A percentile compares a stretch with the other conserved stretches of the same genome.
Conservation (phyloP, 306 rosid genomes). For the Rubus idaeus region DNA sequence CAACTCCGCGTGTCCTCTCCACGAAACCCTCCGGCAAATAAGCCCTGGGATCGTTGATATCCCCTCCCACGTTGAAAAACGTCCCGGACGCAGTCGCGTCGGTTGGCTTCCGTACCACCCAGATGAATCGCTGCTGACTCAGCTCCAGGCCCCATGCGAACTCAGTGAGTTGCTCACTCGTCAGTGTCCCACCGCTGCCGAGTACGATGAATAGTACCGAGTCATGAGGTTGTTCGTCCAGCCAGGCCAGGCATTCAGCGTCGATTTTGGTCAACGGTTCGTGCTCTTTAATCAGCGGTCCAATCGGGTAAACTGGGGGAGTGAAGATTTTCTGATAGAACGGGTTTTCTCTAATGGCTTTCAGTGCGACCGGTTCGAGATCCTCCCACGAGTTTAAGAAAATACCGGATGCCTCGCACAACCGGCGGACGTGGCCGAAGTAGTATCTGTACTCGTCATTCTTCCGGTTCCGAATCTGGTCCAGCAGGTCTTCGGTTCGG, state of each 20-base stretch:
- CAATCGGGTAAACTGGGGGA: slow-evolving; percentile 32
- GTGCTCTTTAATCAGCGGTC: slow-evolving; percentile 38
- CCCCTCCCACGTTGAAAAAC: slow-evolving; percentile 31
- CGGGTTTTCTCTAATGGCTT: slow-evolving; percentile 36
- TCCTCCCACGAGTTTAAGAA: slow-evolving; percentile 48
- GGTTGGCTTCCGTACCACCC: slow-evolving; percentile 33
- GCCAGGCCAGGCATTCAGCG: slow-evolving; percentile 36
- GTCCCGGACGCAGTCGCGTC: background rate
- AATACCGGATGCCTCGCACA: slow-evolving; percentile 35
- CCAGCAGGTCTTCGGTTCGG: slow-evolving; percentile 38
- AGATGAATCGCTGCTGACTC: slow-evolving; percentile 42
- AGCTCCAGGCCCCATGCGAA: slow-evolving; percentile 46
- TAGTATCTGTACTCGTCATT: slow-evolving; percentile 42
- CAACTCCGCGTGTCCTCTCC: slow-evolving; percentile 30
- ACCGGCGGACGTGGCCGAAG: slow-evolving; percentile 24
- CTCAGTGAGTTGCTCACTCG: slow-evolving; percentile 30
- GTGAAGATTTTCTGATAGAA: slow-evolving; percentile 26
- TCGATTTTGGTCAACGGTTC: slow-evolving; percentile 10
- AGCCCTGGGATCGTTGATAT: slow-evolving; percentile 3
- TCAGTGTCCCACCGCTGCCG: slow-evolving; percentile 44
- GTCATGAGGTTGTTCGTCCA: slow-evolving; percentile 32
- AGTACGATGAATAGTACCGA: slow-evolving; percentile 40
- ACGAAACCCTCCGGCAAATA: slow-evolving; percentile 45
- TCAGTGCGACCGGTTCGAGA: slow-evolving; percentile 30
- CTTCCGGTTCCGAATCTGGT: slow-evolving; percentile 38